Evolutionary conservation across 108 stramenopile species (phyloP), one percentile per base, ranked within the genome.

Genomic region (Fragilaria radians): DNA sequence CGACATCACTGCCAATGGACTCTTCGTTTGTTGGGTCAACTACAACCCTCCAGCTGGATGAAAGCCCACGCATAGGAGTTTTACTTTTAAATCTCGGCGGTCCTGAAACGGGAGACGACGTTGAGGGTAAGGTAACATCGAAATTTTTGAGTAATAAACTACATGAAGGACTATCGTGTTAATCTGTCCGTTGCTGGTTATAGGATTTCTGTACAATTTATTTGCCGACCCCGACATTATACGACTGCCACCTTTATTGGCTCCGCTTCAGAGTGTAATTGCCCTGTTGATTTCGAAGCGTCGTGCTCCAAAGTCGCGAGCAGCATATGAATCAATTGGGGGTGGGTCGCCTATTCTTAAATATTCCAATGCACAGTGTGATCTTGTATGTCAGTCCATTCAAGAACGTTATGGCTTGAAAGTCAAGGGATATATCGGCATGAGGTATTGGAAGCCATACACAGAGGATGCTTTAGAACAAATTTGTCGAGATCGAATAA

Each of bases 171-270:
- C n/a, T n/a, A n/a, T n/a, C n/a, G n/a, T 45, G 42, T 14, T 9
- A 46, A 19, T 19, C 5, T 56, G 31, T 57, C 59, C 4, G 3
- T 46, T 3, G n/a, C n/a, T n/a, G n/a, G n/a, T 14, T 42, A 7
- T 61, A 83, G 82, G 83, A 29, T 94, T 94, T 63, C 71, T 98
- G 53, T 98, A 86, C 83, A 98, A 98, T 66, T 73, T 98, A 22
- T 98, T 98, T 73, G 93, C 95, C 32, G 96, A 98, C 70, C 96
- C 96, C 18, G 97, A 98, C 65, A 98, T 98, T 63, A 98, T 98
- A 62, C 94, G 96, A 25, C 74, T 96, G 14, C 95, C 95, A 5
- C 60, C 73, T 5, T 66, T 79, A 36, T 73, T 96, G 33, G 59
- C 89, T 19, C 82, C 84, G 3, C 76, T 96, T 21, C 95, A 96